phyloP scores from a whole-genome alignment of 768 basidiomycete genomes.

The Pleurotus djamor region DNA sequence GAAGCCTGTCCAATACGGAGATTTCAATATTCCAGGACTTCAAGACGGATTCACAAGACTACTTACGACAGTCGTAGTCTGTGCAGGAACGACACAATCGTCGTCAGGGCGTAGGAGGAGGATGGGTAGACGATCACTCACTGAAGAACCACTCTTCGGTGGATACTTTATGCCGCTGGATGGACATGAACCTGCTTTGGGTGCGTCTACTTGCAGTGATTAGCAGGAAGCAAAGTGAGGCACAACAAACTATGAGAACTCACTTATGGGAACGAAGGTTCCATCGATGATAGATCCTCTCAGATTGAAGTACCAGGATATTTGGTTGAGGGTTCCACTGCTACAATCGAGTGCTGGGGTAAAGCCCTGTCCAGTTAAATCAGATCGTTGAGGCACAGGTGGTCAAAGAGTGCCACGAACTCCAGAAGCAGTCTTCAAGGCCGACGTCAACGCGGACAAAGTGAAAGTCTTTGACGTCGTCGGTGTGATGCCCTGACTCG shows the following conservation, averaged over 20 bases:
- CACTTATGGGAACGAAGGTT: constrained; percentile 46
- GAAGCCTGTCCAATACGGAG: background rate
- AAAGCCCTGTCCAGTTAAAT: constrained; percentile 38
- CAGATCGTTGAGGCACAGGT: background rate
- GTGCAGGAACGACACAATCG: background rate
- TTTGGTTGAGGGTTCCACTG: constrained; percentile 31
- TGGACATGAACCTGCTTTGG: constrained; percentile 36
- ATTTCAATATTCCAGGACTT: background rate
- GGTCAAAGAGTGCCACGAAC: constrained; percentile 24
- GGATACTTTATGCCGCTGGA: constrained; percentile 45
- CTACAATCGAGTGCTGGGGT: constrained; percentile 46
- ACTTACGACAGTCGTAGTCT: background rate
- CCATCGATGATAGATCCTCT: constrained; percentile 56
- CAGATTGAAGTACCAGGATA: constrained; percentile 57
- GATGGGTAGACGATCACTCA: background rate
- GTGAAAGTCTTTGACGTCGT: constrained; percentile 54
- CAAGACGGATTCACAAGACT: background rate
- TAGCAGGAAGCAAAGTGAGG: background rate
- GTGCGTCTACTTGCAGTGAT: constrained; percentile 29
- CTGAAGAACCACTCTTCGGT: constrained; percentile 30
- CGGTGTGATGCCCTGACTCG: constrained; percentile 72
- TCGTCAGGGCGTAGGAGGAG: too few species aligned
- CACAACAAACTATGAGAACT: constrained; percentile 10
- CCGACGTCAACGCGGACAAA: constrained; percentile 51
- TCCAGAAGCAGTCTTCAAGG: constrained; percentile 48